Base-by-base conservation (phyloP, 73 alveolate species). In the Paramecium caudatum region DNA sequence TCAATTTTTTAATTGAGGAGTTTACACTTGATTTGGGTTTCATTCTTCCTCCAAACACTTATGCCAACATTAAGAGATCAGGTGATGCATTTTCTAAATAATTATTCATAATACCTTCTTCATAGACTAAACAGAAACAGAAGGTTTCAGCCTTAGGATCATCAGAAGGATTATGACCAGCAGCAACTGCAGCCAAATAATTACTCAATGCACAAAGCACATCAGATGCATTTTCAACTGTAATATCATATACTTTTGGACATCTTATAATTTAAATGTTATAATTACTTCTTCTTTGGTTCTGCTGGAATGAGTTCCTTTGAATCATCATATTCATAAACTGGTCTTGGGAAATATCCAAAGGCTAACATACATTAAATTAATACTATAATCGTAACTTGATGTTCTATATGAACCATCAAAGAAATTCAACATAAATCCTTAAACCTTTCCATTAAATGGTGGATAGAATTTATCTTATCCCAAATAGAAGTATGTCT, bases 51-150 rank as follows among this genome's bases (percentile, higher is more conserved):
- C 83, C 83, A 30, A 65, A 33, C 5, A 65, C 8, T 74, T 74
- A 74, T 5, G 88, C 88, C n/a, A 74, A 43, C 88, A 74, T 74
- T 13, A 74, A 12, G 25, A 74, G 32, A 16, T 74, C 88, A 39
- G 88, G 88, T 12, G 43, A 16, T 41, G 88, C 88, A 45, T 74
- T 74, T 36, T 74, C 88, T 74, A 74, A 3, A 7, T 12, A 32
- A 1, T 30, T 21, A 74, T 17, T 15, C 5, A 16, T 0, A 19
- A 5, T 74, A 74, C 88, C 88, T 74, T 37, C 69, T 47, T 74
- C 88, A 74, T 74, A 74, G 15, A 43, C 65, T 7, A 74, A 74
- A 21, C 88, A 74, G 88, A 74, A 74, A 74, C 88, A 74, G 88
- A 74, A 74, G 21, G 43, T 41, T 21, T 37, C 39, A 21, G 88